A percentile compares a stretch with the other conserved stretches of the same genome.
Conservation (phyloP, 768 basidiomycete genomes). For the Xerocomellus chrysenteron region DNA sequence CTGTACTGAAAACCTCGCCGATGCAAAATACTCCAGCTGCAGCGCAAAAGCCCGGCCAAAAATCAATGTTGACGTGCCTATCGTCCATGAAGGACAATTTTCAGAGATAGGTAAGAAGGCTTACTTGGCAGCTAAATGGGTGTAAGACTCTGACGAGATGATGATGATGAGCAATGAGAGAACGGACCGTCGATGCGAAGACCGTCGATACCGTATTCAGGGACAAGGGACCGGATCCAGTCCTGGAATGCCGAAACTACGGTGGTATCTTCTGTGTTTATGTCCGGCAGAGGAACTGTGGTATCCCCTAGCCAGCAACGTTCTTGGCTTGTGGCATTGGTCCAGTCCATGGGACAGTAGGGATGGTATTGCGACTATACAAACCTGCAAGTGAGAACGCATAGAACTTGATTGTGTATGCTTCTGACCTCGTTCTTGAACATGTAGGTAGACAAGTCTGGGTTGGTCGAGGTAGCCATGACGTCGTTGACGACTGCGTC, state of each 20-base stretch:
- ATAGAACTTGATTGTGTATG: background rate
- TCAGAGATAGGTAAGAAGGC: background rate
- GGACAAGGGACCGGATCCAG: slow-evolving; percentile 70
- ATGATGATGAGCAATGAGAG: background rate
- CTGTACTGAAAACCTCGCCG: slow-evolving; percentile 69
- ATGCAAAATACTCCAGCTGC: slow-evolving; percentile 85
- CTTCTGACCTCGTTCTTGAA: slow-evolving; percentile 59
- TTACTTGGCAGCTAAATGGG: slow-evolving; percentile 34
- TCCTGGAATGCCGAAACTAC: slow-evolving; percentile 61
- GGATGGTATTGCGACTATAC: slow-evolving; percentile 67
- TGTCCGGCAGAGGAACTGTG: slow-evolving; percentile 70
- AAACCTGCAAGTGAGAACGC: slow-evolving; percentile 3
- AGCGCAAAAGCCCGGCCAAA: slow-evolving; percentile 74
- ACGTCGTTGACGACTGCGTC: slow-evolving; percentile 87
- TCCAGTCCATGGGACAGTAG: slow-evolving; percentile 73
- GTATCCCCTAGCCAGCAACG: slow-evolving; percentile 83
- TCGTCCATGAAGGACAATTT: slow-evolving; percentile 9
- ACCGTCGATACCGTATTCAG: slow-evolving; percentile 78
- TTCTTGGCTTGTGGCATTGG: slow-evolving; percentile 68
- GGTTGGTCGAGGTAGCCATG: slow-evolving; percentile 62
- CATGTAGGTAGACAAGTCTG: slow-evolving; percentile 64
- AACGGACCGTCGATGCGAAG: slow-evolving; percentile 72
- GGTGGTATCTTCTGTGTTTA: slow-evolving; percentile 68
- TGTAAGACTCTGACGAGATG: background rate
- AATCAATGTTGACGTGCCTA: slow-evolving; percentile 66